These are phyloP conservation scores for Quercus agrifolia DNA, from an alignment of 306 rosid genomes.

Conservation along the genomic window DNA sequence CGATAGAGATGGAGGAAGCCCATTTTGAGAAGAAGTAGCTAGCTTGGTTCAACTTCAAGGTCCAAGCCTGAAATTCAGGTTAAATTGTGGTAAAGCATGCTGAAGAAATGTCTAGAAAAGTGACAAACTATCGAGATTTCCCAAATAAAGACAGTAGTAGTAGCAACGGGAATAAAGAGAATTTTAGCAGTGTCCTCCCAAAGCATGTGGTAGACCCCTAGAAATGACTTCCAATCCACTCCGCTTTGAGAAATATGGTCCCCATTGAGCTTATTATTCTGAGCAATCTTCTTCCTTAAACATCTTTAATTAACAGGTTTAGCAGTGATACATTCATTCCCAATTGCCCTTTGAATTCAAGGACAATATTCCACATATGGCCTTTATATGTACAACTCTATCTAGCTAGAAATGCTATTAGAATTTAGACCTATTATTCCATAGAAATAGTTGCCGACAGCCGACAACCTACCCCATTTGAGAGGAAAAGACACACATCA, in stretches of 20 bases:
- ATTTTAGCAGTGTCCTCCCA: background rate
- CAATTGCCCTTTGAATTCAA: background rate
- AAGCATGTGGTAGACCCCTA: background rate
- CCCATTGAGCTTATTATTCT: background rate
- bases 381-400: background rate
- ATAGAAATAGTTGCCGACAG: background rate
- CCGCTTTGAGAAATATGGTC: background rate
- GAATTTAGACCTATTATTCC: background rate
- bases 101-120: slow-evolving; percentile 27
- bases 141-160: background rate
- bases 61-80: background rate
- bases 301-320: background rate
- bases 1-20: too few species aligned
- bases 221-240: background rate
- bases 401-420: background rate
- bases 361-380: background rate
- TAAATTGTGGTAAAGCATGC: background rate
- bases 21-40: too few species aligned
- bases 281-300: background rate
- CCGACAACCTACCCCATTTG: too few species aligned
- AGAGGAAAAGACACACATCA: too few species aligned
- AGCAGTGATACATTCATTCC: background rate
- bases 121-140: slow-evolving; percentile 9
- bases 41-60: too few species aligned
- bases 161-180: background rate